Evolutionary conservation across 495 filamentous ascomycete species (phyloP).

Genomic region (Xylaria bambusicola): DNA sequence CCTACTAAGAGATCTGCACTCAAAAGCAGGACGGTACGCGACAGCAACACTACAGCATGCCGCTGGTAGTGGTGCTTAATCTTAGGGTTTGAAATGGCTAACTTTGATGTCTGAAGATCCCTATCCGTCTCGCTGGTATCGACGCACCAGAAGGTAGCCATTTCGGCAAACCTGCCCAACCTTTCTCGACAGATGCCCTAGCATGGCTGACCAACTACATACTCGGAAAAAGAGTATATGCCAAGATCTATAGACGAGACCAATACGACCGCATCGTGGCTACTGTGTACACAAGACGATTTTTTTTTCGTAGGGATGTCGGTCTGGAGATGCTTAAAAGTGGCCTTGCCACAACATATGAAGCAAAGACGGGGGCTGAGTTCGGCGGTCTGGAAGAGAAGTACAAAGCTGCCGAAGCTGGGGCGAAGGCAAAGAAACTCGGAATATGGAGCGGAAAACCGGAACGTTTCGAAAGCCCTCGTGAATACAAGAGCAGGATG

Average conservation of each 20-base stretch:
- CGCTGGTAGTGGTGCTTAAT: neutral
- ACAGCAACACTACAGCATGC: neutral
- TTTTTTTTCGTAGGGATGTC: slow-evolving; percentile 71
- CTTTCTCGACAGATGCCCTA: slow-evolving; percentile 76
- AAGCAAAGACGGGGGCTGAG: slow-evolving; percentile 83
- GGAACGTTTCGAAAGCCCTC: slow-evolving; percentile 72
- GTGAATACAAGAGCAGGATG: slow-evolving; percentile 77
- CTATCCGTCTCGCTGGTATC: slow-evolving; percentile 84
- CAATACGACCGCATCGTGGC: slow-evolving; percentile 92
- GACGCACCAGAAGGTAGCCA: slow-evolving; percentile 93
- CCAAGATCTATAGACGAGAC: slow-evolving; percentile 76
- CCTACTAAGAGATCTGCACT: slow-evolving; percentile 66
- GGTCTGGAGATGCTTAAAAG: slow-evolving; percentile 83
- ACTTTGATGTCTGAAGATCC: slow-evolving; percentile 54
- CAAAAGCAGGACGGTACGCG: slow-evolving; percentile 72
- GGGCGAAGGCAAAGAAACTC: slow-evolving; percentile 65
- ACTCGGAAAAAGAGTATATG: slow-evolving; percentile 72
- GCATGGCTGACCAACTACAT: slow-evolving; percentile 75
- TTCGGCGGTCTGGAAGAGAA: slow-evolving; percentile 70
- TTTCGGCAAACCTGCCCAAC: slow-evolving; percentile 86
- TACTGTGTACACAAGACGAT: slow-evolving; percentile 73
- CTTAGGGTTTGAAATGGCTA: slow-evolving; percentile 11
- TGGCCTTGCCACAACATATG: slow-evolving; percentile 87
- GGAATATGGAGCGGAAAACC: slow-evolving; percentile 73
- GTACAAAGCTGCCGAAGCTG: slow-evolving; percentile 71